Conservation (phyloP, 192 early-diverging fungal genomes). For the Podila epicladia region DNA sequence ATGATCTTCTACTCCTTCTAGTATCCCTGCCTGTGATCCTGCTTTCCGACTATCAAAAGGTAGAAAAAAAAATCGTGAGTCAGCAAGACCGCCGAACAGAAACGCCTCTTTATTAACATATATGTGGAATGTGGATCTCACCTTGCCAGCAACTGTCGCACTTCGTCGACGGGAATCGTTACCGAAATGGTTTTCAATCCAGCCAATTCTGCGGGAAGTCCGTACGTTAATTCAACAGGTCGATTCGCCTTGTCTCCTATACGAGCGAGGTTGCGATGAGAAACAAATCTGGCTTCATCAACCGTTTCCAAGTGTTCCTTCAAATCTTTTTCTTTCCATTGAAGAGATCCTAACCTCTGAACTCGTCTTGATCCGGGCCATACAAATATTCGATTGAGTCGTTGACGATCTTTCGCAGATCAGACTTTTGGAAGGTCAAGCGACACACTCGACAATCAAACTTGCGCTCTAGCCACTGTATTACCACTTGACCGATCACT, state of each 20-base stretch:
- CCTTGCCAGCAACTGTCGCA: not conserved
- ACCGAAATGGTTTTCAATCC: slow-evolving; percentile 1
- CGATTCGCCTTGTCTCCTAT: not conserved
- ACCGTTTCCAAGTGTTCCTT: too few species aligned
- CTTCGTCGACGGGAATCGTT: not conserved
- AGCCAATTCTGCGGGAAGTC: not conserved
- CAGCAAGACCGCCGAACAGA: not conserved
- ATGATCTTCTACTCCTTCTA: slow-evolving; percentile 37
- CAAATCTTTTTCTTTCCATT: not conserved
- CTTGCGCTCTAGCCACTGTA: slow-evolving; percentile 37
- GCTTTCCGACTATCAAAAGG: slow-evolving; percentile 8
- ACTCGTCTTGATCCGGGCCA: slow-evolving; percentile 15
- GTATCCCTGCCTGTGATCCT: slow-evolving; percentile 8
- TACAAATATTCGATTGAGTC: slow-evolving; percentile 22
- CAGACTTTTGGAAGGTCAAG: slow-evolving; percentile 22
- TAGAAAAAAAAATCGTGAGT: not conserved
- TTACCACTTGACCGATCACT: slow-evolving; percentile 19
- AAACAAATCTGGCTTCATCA: too few species aligned
- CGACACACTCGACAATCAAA: slow-evolving; percentile 45
- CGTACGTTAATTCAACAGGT: slow-evolving; percentile 4
- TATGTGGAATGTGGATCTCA: not conserved
- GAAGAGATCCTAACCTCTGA: not conserved
- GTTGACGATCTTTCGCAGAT: slow-evolving; percentile 36
- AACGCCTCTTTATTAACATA: not conserved
- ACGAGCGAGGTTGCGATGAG: too few species aligned